Base-by-base conservation (phyloP, 805 yeast species). In the Cyberlindnera bimundalis region DNA sequence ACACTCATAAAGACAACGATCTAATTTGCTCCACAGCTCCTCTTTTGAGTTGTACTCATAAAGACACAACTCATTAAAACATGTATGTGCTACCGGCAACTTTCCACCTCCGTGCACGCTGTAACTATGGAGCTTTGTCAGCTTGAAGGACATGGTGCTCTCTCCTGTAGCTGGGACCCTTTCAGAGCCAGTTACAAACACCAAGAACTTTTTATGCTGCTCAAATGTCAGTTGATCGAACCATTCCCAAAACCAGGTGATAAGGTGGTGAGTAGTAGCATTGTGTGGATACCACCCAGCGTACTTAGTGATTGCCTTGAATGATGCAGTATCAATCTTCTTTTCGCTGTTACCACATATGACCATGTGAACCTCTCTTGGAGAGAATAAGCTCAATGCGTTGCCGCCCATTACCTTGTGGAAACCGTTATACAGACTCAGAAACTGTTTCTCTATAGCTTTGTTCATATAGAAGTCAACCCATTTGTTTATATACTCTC, bases 81-180 rank as follows among this genome's bases (percentile, higher is more conserved):
- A 91, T 0, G 98, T 93, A 58, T 91, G 98, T 0, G 97, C 88
- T 13, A 83, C 66, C 0, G 98, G 98, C 14, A 90, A 63, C 35
- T 82, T 66, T 6, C 62, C 66, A 11, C 66, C 53, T 10, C 44
- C 38, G 1, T 20, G 29, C 2, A n/a, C 5, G 5, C 20, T 18
- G 24, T 34, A 37, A 2, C 52, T 60, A 1, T 73, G 74, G 12
- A 76, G 40, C 40, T 74, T 73, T 13, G 82, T 75, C n/a, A 91
- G 75, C 45, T 81, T 81, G 54, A 93, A 81, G 32, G 71, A 70
- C 66, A 91, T 65, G 37, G 84, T 81, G 23, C 84, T 81, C 21
- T 88, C 71, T 0, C 99, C 99, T 0, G 96, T 86, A 0, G 96
- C 95, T 1, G 99, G 98, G 7, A 93, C 71, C 33, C 96, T 67